Percentiles rank a stretch among this genome's conserved stretches.
These are phyloP conservation scores for Colletotrichum kahawae DNA, from an alignment of 2,329 filamentous ascomycete genomes.

Conservation along the genomic window DNA sequence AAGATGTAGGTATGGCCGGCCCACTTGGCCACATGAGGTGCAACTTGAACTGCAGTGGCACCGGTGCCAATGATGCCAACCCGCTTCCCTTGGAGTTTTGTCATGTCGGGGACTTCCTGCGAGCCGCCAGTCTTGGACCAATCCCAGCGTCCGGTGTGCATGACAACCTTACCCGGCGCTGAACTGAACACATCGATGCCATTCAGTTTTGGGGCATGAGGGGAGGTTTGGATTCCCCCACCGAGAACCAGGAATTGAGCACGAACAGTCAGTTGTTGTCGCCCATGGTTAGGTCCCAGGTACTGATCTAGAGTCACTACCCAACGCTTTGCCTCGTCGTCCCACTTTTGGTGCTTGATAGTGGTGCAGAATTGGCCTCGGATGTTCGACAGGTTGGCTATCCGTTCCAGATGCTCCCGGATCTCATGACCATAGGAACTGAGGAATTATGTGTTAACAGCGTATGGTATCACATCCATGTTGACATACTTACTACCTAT, in stretches of 20 bases:
- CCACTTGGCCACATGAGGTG: conserved; percentile 49
- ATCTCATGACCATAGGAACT: conserved; percentile 39
- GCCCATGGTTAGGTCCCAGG: not conserved
- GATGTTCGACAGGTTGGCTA: conserved; percentile 46
- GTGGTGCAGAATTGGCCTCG: conserved; percentile 45
- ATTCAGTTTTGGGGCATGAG: conserved; percentile 43
- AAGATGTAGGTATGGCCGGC: conserved; percentile 58
- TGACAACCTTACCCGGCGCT: conserved; percentile 22
- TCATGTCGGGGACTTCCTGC: conserved; percentile 39
- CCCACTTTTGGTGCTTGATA: conserved; percentile 46
- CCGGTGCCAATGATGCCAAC: conserved; percentile 56
- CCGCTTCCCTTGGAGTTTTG: conserved; percentile 48
- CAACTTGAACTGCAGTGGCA: conserved; percentile 49
- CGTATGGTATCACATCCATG: rapidly evolving
- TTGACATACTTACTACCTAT: conserved; percentile 29
- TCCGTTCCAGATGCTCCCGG: conserved; percentile 42
- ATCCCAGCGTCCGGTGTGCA: conserved; percentile 53
- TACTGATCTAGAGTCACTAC: not conserved
- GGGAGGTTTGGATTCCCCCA: conserved; percentile 34
- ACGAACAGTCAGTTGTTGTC: conserved; percentile 25
- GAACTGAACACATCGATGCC: conserved; percentile 31
- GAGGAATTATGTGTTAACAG: not conserved
- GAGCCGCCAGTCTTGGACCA: conserved; percentile 46
- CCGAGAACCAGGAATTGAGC: conserved; percentile 42
- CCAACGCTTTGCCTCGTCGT: conserved; percentile 36